These are phyloP conservation scores for Talaromyces atroroseus DNA, from an alignment of 2,329 filamentous ascomycete species.

Conservation along the genomic window DNA sequence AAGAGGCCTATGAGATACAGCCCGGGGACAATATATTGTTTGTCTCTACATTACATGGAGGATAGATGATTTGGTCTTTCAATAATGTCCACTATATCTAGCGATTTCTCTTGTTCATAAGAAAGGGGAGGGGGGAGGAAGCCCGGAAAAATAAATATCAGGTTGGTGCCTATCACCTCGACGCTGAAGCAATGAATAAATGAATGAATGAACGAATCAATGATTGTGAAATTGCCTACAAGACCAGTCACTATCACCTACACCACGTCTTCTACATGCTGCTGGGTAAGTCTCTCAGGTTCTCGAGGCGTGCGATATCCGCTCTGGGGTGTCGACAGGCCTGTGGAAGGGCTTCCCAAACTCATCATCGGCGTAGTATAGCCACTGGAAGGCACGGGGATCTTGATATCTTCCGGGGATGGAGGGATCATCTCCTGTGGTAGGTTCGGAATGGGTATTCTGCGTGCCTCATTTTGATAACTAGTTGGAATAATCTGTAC, in stretches of 20 bases:
- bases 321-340: constrained; percentile 40
- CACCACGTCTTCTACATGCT: constrained; percentile 40
- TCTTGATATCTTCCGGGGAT: constrained; percentile 75
- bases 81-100: constrained; percentile 4
- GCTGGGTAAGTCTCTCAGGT: constrained; percentile 39
- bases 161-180: neutral
- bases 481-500: constrained; percentile 84
- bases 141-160: neutral
- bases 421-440: constrained; percentile 63
- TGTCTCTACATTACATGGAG: constrained; percentile 92
- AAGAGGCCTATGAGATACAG: constrained; percentile 82
- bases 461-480: constrained; percentile 92
- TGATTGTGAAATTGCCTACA: neutral
- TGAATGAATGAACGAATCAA: neutral
- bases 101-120: constrained; percentile 6
- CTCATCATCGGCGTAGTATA: constrained; percentile 41
- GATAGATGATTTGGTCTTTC: constrained; percentile 46
- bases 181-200: neutral
- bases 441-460: constrained; percentile 74
- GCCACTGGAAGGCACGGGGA: constrained; percentile 62
- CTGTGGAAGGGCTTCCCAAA: constrained; percentile 34
- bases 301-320: constrained; percentile 39
- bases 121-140: no score
- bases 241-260: constrained; percentile 18
- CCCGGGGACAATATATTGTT: constrained; percentile 83